A percentile compares a stretch with the other conserved stretches of the same genome.
These are phyloP conservation scores for Russula lepida DNA, from an alignment of 768 basidiomycete species.

Conservation along the genomic window DNA sequence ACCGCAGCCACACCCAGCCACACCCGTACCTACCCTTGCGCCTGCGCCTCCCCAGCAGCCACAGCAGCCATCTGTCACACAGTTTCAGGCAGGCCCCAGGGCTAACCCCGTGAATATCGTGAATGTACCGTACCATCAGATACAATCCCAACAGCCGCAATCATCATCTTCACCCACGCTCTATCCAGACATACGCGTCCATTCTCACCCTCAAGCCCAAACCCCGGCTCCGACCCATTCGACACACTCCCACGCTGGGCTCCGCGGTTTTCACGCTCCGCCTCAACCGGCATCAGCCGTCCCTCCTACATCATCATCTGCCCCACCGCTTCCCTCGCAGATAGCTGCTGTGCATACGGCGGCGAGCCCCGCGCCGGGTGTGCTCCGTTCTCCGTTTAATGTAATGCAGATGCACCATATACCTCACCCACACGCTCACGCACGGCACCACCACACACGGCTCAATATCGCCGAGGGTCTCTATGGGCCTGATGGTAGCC, in stretches of 20 bases:
- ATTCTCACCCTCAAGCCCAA: slow-evolving; percentile 1
- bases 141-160: slow-evolving; percentile 20
- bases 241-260: slow-evolving; percentile 10
- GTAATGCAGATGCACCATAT: slow-evolving; percentile 67
- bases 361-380: slow-evolving; percentile 22
- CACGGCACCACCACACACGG: slow-evolving; percentile 58
- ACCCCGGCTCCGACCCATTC: neutral
- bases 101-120: slow-evolving; percentile 8
- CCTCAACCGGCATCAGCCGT: slow-evolving; percentile 1
- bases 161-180: slow-evolving; percentile 20
- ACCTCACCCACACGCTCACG: slow-evolving; percentile 71
- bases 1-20: neutral
- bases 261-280: slow-evolving; percentile 10
- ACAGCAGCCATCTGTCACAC: slow-evolving; percentile 3
- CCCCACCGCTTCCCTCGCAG: slow-evolving; percentile 4
- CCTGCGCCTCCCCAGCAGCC: slow-evolving; percentile 16
- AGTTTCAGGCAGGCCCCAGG: slow-evolving; percentile 3
- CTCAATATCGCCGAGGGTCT: slow-evolving; percentile 31
- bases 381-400: slow-evolving; percentile 52
- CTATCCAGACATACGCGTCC: slow-evolving; percentile 22
- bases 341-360: slow-evolving; percentile 1
- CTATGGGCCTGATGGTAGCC: slow-evolving; percentile 17
- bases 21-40: slow-evolving; percentile 11
- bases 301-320: slow-evolving; percentile 5
- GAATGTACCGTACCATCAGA: slow-evolving; percentile 18